Evolutionary conservation across 176 grass and related monocot species (phyloP), one percentile per base, ranked within the genome.

Genomic region (Hordeum marinum): DNA sequence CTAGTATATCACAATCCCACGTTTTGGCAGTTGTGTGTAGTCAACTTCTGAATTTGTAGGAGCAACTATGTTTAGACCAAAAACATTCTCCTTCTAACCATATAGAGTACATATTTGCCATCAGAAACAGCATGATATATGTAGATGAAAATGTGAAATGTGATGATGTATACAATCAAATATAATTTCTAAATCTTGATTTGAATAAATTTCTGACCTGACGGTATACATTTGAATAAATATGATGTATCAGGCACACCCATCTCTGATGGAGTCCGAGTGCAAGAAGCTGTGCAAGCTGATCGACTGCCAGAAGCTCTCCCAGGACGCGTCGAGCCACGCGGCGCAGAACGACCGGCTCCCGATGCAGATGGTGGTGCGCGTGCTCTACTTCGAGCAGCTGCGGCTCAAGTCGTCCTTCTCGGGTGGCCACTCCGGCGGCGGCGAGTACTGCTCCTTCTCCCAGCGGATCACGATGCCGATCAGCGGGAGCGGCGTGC

Each of bases 271-370:
- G 17, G 93, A 98, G 23, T 94, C 95, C 3, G 95, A 98, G 65
- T 95, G 95, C 91, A 94, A 95, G 92, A 95, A 95, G 83, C 77
- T 94, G 35, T 98, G 96, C 90, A 94, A 90, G 75, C 89, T 98
- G 83, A 87, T 95, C 78, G 96, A 98, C 75, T 90, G 91, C 32
- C 89, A 90, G 60, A 90, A 90, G 77, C 85, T 95, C 2, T 92
- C 93, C 0, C 85, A 90, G 79, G 90, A 92, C 63, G 93, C 93
- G 13, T 83, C 90, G 31, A 80, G 90, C 59, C 95, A 98, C 79
- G 95, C 89, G 1, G 79, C 88, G 18, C 92, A 94, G 88, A 97
- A 97, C 92, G 92, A 88, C 40, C 84, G 95, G 11, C 89, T 97
- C 14, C 95, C 92, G 6, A 83, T 97, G 8, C 92, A 97, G 60